These are phyloP conservation scores for Leersia perrieri DNA, from an alignment of 176 grass and related monocot genomes.

Conservation along the genomic window DNA sequence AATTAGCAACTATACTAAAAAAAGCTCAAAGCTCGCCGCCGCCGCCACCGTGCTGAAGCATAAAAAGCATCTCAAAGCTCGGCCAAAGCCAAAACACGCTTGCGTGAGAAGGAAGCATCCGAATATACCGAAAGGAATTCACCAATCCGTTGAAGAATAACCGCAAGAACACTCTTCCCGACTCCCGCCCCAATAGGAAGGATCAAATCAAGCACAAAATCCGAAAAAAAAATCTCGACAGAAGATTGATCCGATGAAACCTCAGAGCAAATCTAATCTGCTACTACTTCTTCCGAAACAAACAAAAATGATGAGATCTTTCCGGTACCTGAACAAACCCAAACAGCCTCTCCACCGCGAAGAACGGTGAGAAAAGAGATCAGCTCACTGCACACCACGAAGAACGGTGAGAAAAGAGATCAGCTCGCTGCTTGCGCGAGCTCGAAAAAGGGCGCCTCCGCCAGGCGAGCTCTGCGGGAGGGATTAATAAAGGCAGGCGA, in stretches of 20 bases:
- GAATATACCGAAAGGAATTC: not conserved
- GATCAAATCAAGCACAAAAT: not conserved
- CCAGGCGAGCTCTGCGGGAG: not conserved
- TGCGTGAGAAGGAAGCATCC: conserved; percentile 34
- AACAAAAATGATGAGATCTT: not conserved
- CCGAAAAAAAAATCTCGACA: not conserved
- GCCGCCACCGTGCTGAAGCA: not conserved
- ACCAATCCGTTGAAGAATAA: not conserved
- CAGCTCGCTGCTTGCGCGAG: not conserved
- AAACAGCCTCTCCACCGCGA: not conserved
- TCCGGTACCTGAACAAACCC: conserved; percentile 22
- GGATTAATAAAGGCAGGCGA: conserved; percentile 29
- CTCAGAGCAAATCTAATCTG: not conserved
- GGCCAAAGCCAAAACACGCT: not conserved
- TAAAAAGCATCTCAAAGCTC: not conserved
- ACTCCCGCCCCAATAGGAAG: not conserved
- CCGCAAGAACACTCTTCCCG: not conserved
- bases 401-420: not conserved
- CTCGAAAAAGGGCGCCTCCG: not conserved
- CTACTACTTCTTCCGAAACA: not conserved
- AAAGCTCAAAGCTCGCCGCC: not conserved
- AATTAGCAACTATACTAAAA: not conserved
- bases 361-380: not conserved
- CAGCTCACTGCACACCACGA: not conserved
- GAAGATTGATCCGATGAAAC: conserved; percentile 18